Evolutionary conservation across 768 basidiomycete genomes (phyloP), one percentile per base, ranked within the genome.

Genomic region (Tylopilus felleus): DNA sequence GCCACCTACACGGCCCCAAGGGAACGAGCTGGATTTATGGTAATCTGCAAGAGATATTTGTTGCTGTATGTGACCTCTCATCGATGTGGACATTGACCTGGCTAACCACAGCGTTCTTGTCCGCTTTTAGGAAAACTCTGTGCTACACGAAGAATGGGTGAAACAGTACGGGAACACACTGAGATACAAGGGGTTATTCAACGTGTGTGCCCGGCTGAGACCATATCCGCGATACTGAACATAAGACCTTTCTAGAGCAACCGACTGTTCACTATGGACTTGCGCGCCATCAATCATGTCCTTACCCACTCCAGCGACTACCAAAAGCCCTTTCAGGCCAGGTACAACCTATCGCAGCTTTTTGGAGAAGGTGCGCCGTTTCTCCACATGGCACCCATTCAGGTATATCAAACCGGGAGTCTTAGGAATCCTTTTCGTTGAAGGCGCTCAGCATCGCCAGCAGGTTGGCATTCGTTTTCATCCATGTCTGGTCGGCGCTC

Each of bases 381-480:
- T 22, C 10, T 48, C 59, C n/a, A 25, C 17, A 10, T 13, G 27
- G 12, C 0, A 28, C n/a, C 27, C 21, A 14, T n/a, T 10, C 21
- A 17, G 16, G 36, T 7, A 44, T 28, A 44, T 23, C 9, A 17
- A n/a, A 45, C 36, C n/a, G 17, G 39, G 5, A 4, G 22, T 25
- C 16, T 16, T 42, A 51, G 55, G 59, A 41, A 8, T 51, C 4
- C 14, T 58, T 8, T 17, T 51, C 8, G 56, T 45, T 3, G 57
- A 60, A 42, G 57, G 57, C 9, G 38, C 69, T 12, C 62, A 69
- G 28, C 75, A 76, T 51, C 71, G 67, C 43, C 67, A 68, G n/a
- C 75, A 76, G 65, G 75, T 69, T 33, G 4, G 60, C 41, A 19
- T 42, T n/a, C 8, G 1, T 39, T 17, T 13, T 29, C 41, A 10